Evolutionary conservation across 495 filamentous ascomycete genomes (phyloP), one percentile per base, ranked within the genome.

Genomic region (Tuber calosporum): DNA sequence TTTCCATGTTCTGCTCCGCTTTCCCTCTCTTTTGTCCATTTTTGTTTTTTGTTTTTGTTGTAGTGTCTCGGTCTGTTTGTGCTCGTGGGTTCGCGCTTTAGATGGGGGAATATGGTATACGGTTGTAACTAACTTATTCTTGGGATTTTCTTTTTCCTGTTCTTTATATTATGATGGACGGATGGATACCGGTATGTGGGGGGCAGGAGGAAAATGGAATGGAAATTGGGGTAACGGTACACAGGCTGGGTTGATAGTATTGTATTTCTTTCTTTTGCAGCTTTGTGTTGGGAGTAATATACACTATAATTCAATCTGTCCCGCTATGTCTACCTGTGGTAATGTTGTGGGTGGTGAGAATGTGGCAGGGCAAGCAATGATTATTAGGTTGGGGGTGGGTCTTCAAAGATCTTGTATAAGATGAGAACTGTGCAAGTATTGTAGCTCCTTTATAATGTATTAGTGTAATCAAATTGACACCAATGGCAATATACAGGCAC

Each of bases 131-230:
- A 30, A 34, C 53, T 62, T 62, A 62, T 17, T 62, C 30, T 34
- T 34, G 30, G 53, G 53, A 4, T 34, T 75, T 38, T 58, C 15
- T 40, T 67, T 43, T 71, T 75, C 66, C 43, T 70, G 37, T 67
- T 38, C n/a, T 30, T 42, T 38, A 17, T 62, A 34, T 62, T 62
- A 62, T 34, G 53, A 62, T 34, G 53, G 26, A 15, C 30, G 48
- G 48, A 62, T 34, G 53, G 53, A 13, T 34, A 62, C 9, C 26
- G n/a, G 53, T 62, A 17, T 62, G 53, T 62, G 26, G 53, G 26
- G 30, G 48, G n/a, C 48, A 58, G 13, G 3, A n/a, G 26, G 13
- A 34, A 62, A 58, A 26, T 26, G 30, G 5, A 30, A 15, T 11
- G 53, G 3, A 34, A 34, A 34, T 1, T n/a, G 53, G 53, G 53